Evolutionary conservation across 148 eudicot genomes (phyloP).

Genomic region (Polygonum aviculare): DNA sequence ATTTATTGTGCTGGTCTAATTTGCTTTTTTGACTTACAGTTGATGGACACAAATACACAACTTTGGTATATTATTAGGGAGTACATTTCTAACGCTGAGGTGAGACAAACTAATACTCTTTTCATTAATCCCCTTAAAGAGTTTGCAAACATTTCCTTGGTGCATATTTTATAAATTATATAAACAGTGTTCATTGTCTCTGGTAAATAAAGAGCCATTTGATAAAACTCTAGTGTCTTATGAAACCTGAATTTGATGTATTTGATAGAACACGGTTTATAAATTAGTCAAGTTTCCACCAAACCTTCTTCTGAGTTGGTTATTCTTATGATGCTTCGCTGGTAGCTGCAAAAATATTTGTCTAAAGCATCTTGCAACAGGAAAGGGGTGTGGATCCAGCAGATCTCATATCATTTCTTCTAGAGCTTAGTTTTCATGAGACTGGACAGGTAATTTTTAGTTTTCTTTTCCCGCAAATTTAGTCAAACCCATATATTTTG

Average conservation of each 20-base stretch:
- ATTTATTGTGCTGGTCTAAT: not conserved
- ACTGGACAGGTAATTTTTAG: conserved; percentile 65
- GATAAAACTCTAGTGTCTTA: not conserved
- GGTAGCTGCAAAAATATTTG: not conserved
- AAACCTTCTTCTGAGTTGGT: not conserved
- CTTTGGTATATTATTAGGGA: conserved; percentile 98
- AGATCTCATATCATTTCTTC: conserved; percentile 74
- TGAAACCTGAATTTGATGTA: not conserved
- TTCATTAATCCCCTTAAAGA: not conserved
- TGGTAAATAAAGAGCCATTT: not conserved
- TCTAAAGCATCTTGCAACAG: conserved; percentile 32
- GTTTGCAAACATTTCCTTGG: not conserved
- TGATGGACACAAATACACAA: conserved; percentile 98
- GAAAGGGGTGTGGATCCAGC: conserved; percentile 83
- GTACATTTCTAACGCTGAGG: conserved; percentile 91
- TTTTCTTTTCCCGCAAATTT: not conserved
- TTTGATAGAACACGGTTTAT: not conserved
- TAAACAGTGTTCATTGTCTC: not conserved
- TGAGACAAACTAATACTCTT: conserved; percentile 17
- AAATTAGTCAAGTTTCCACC: not conserved
- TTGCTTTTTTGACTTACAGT: conserved; percentile 41
- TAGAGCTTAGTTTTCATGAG: conserved; percentile 97
- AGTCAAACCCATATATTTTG: not conserved
- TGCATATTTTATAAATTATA: not conserved
- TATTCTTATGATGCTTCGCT: conserved; percentile 3